A percentile compares a stretch with the other conserved stretches of the same genome.
These are phyloP conservation scores for Kluyveromyces starmeri DNA, from an alignment of 805 yeast genomes.

Conservation along the genomic window DNA sequence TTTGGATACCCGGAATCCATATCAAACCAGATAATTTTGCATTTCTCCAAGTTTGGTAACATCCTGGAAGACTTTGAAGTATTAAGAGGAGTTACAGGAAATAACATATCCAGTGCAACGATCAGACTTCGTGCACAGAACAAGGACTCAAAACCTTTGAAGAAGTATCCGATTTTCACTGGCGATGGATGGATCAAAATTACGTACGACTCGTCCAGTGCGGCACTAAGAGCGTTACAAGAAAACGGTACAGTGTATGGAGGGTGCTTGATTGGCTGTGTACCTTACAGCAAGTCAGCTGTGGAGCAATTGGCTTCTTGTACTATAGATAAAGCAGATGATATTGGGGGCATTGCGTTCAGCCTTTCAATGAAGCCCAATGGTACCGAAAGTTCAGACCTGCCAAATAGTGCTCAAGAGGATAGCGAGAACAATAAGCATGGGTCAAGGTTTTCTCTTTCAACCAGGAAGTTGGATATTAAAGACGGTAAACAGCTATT, in stretches of 20 bases:
- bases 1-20: conserved; percentile 82
- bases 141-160: conserved; percentile 9
- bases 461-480: conserved; percentile 28
- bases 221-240: conserved; percentile 76
- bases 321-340: conserved; percentile 24
- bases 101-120: conserved; percentile 18
- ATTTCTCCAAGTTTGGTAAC: conserved; percentile 71
- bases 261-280: conserved; percentile 56
- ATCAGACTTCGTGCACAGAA: conserved; percentile 15
- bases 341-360: conserved; percentile 20
- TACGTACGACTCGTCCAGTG: conserved; percentile 65
- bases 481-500: conserved; percentile 38
- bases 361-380: conserved; percentile 5
- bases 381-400: conserved; percentile 11
- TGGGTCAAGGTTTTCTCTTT: conserved; percentile 5
- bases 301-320: conserved; percentile 48
- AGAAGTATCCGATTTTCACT: conserved; percentile 59
- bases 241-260: conserved; percentile 72
- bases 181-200: conserved; percentile 90
- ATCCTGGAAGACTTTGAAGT: conserved; percentile 67
- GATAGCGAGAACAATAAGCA: conserved; percentile 8
- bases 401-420: conserved; percentile 4
- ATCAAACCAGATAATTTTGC: conserved; percentile 56
- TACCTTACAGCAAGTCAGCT: conserved; percentile 54
- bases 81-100: conserved; percentile 28